These are phyloP conservation scores for Neopestalotiopsis clavispora DNA, from an alignment of 2,329 filamentous ascomycete species.

Conservation along the genomic window DNA sequence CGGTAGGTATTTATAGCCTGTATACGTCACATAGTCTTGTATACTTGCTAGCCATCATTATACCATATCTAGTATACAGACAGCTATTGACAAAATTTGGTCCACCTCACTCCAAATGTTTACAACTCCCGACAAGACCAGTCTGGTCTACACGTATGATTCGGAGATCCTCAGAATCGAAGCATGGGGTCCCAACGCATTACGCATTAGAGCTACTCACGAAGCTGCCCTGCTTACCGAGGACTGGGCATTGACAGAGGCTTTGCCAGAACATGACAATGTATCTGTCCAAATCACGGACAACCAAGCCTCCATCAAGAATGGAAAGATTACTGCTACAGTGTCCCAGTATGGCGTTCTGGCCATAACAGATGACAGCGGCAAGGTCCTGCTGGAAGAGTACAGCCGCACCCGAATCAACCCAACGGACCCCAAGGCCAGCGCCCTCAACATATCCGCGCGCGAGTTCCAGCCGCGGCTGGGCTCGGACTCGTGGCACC, in stretches of 20 bases:
- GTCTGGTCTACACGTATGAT: conserved; percentile 38
- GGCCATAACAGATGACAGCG: conserved; percentile 47
- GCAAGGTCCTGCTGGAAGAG: conserved; percentile 55
- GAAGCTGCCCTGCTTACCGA: conserved; percentile 38
- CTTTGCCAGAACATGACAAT: conserved; percentile 21
- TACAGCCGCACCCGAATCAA: conserved; percentile 56
- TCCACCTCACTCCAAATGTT: neutral
- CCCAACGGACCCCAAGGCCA: conserved; percentile 60
- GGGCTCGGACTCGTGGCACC: conserved; percentile 51
- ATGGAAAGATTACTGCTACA: conserved; percentile 53
- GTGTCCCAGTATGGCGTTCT: conserved; percentile 55
- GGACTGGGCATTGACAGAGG: conserved; percentile 45
- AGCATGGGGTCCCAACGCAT: conserved; percentile 51
- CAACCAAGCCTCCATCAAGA: conserved; percentile 43
- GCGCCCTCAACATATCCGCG: conserved; percentile 58
- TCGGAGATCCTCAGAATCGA: conserved; percentile 52
- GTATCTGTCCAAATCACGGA: conserved; percentile 25
- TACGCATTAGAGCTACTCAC: conserved; percentile 53
- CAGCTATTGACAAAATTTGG: neutral
- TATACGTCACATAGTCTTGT: neutral
- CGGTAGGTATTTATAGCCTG: neutral
- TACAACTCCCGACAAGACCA: neutral
- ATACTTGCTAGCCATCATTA: neutral
- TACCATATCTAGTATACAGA: neutral
- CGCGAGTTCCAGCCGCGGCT: conserved; percentile 61